Evolutionary conservation across 768 basidiomycete species (phyloP), one percentile per base, ranked within the genome.

Genomic region (Suillus subluteus): DNA sequence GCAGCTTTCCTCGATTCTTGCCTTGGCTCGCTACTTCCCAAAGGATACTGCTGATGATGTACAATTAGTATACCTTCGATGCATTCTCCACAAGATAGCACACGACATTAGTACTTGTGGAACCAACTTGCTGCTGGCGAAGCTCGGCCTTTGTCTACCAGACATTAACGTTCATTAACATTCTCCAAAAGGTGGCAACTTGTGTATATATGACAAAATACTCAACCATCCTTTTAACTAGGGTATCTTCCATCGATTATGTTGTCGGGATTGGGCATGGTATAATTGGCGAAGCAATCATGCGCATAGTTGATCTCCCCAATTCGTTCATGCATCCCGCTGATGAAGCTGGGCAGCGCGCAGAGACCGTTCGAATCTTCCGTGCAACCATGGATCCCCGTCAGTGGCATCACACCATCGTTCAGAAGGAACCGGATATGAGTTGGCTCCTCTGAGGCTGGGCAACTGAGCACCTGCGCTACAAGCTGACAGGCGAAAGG

Each of bases 401-500:
- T 82, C 16, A 85, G 74, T 12, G 84, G 85, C 1, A 85, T 74
- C 4, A 82, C 78, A 2, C 76, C 84, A 69, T 87, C 86, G 70
- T 87, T 87, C 32, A 84, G 74, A 56, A 84, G 76, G 73, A 82
- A 79, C 21, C 84, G 75, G 65, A 85, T 80, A 63, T 79, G 72
- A 16, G 77, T 74, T 8, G 74, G 69, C 3, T 72, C 65, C 50
- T 68, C 61, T 8, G 65, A 63, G 54, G 71, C 74, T 40, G 77
- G 74, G 70, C 83, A 85, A 13, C 76, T 73, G 44, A 84, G 72
- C 9, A 85, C 78, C 66, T 86, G 84, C 41, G 80, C 78, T 35
- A 83, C 81, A 44, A 85, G 74, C 70, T 84, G 82, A 21, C 83
- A 74, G 0, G 81, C 82, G 71, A 86, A 86, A 3, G 84, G 83